Base-by-base conservation (phyloP, 371 early-diverging fungal species). In the Coemansia sp. region DNA sequence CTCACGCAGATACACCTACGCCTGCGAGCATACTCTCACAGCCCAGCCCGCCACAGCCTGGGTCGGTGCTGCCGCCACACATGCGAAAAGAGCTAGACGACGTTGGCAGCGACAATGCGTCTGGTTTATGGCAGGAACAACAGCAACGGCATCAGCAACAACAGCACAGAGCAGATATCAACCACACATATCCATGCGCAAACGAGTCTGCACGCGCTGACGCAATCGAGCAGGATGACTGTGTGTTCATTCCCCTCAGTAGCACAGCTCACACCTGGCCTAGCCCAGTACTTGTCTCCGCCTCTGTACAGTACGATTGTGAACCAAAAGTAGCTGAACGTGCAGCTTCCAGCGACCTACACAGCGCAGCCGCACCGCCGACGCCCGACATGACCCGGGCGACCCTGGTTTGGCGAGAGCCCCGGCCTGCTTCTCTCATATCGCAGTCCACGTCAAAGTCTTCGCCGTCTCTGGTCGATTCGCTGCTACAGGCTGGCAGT, bases 361-460 rank as follows among this genome's bases (percentile, higher is more conserved):
- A 16, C 22, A 59, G 27, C 18, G 59, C 45, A 6, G 59, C 27
- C 27, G 45, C 21, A 16, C 42, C 40, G 39, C 10, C 52, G 13
- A 14, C 29, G 10, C 55, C 55, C 3, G 21, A 40, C 45, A 63
- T 63, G 63, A 22, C 63, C 13, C 40, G 55, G 27, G 63, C 63
- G 14, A 63, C 53, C 5, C 40, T 63, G 11, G 45, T 63, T 21
- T 63, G 63, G 63, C 53, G 18, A 21, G 63, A 63, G 24, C 55
- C 54, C 42, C 53, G 18, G 14, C 45, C 54, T 13, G 34, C 53
- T 47, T 31, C 31, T 22, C 27, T 21, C 6, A 31, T 14, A 14
- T 16, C 40, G 29, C 42, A 6, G 8, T 26, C 63, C 21, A 14
- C 54, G 13, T 29, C 55, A 27, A 31, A n/a, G 27, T 13, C 29